Base-by-base conservation (phyloP, 345 rosid species). In the Geranium brycei region DNA sequence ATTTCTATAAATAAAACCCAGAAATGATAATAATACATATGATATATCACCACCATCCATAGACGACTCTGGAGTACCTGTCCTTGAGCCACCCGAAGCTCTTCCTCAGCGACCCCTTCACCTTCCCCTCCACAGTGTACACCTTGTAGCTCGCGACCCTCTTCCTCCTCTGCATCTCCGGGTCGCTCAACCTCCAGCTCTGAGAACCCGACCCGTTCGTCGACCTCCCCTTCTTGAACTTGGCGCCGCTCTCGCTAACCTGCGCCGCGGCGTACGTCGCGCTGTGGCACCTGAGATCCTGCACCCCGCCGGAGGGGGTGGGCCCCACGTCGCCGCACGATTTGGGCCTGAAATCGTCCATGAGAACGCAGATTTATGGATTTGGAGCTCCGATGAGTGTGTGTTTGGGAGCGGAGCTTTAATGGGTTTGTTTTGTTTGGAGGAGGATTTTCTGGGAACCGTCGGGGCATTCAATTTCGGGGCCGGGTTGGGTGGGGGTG, bases 31-130 rank as follows among this genome's bases (percentile, higher is more conserved):
- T 4, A 3, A 35, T 35, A 4, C 5, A 4, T 7, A 35, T n/a
- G n/a, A n/a, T n/a, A n/a, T n/a, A 17, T 83, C 89, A 89, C 77
- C 91, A 73, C 92, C 91, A 84, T 11, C 95, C 98, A 76, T 91
- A 76, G 47, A 89, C 80, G 19, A 81, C 87, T 28, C 73, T 85
- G 10, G 88, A 69, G 74, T 85, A 91, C 76, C 82, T 86, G 69
- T 80, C 87, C 75, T 89, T 91, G 38, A 91, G 83, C 98, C 98
- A 91, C 75, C 96, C 74, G 64, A 91, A 81, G 63, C 96, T 89
- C 77, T 81, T 91, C 78, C 87, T 78, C 61, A 91, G 80, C 12
- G 89, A 79, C 53, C 92, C 92, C 69, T 89, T 91, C 73, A 89
- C 89, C 73, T 87, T 89, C 6, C 95, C 96, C 68, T 91, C 92